Conservation (phyloP, 768 basidiomycete species). For the Kwoniella sp. region DNA sequence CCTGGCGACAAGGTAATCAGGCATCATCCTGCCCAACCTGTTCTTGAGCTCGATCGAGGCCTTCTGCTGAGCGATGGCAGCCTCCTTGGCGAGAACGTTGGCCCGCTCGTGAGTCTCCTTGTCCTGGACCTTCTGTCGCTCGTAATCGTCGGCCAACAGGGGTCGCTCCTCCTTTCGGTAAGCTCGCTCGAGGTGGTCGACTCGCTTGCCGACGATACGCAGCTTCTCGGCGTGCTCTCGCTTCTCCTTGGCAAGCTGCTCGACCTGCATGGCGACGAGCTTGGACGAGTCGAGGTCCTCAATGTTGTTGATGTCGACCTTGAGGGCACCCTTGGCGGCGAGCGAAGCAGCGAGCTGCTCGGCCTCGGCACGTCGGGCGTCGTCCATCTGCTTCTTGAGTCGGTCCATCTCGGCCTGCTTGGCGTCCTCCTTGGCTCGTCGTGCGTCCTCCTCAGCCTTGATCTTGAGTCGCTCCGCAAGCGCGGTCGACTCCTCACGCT, state of each 20-base stretch:
- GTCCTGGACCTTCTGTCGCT: slow-evolving; percentile 74
- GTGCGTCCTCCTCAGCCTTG: slow-evolving; percentile 62
- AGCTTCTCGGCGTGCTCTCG: slow-evolving; percentile 75
- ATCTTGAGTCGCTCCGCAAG: slow-evolving; percentile 65
- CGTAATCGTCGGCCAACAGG: slow-evolving; percentile 78
- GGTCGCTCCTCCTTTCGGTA: slow-evolving; percentile 89
- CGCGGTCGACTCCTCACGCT: slow-evolving; percentile 78
- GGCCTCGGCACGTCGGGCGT: slow-evolving; percentile 72
- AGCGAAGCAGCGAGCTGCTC: slow-evolving; percentile 80
- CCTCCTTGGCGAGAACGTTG: slow-evolving; percentile 60
- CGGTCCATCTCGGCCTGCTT: slow-evolving; percentile 57
- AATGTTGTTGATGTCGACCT: slow-evolving; percentile 69
- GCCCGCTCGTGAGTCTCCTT: slow-evolving; percentile 62
- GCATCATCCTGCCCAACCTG: slow-evolving; percentile 66
- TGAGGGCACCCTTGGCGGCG: slow-evolving; percentile 68
- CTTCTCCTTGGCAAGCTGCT: slow-evolving; percentile 96
- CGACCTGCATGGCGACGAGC: slow-evolving; percentile 83
- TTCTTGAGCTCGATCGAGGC: slow-evolving; percentile 70
- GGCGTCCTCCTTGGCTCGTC: slow-evolving; percentile 63
- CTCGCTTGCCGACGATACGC: slow-evolving; percentile 75
- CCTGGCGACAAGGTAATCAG: slow-evolving; percentile 61
- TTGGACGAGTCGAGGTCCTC: slow-evolving; percentile 79
- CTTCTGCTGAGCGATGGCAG: slow-evolving; percentile 59
- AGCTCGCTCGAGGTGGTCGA: slow-evolving; percentile 93
- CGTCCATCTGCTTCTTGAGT: slow-evolving; percentile 60